A percentile compares a stretch with the other conserved stretches of the same genome.
Conservation (phyloP, 2,329 filamentous ascomycete genomes). For the Colletotrichum sp. region DNA sequence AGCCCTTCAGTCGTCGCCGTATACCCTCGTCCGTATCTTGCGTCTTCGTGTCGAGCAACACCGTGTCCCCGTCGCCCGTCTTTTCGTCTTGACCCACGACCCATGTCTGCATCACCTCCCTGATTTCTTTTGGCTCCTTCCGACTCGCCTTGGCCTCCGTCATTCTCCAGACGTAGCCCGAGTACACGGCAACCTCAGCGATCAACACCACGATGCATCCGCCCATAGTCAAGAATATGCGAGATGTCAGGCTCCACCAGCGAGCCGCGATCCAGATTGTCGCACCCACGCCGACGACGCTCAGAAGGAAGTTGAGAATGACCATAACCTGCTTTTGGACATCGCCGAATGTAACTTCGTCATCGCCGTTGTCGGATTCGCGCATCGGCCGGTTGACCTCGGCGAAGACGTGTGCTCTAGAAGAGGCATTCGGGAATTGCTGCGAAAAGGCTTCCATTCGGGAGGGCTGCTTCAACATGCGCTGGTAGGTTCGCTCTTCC, state of each 20-base stretch:
- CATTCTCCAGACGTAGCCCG: slow-evolving; percentile 75
- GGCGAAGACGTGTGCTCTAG: slow-evolving; percentile 58
- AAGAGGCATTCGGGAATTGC: slow-evolving; percentile 57
- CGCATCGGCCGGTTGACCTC: slow-evolving; percentile 54
- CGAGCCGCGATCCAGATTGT: slow-evolving; percentile 80
- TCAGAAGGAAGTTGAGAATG: slow-evolving; percentile 89
- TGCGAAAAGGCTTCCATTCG: slow-evolving; percentile 63
- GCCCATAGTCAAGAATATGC: slow-evolving; percentile 73
- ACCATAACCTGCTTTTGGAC: slow-evolving; percentile 82
- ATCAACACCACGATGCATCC: slow-evolving; percentile 73
- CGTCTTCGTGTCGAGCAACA: slow-evolving; percentile 1
- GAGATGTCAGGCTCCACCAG: slow-evolving; percentile 75
- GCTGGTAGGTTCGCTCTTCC: slow-evolving; percentile 81
- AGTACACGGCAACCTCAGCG: slow-evolving; percentile 80
- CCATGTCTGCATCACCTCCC: slow-evolving; percentile 76
- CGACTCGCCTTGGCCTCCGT: slow-evolving; percentile 70
- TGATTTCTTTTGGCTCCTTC: slow-evolving; percentile 65
- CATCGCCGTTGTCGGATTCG: slow-evolving; percentile 56
- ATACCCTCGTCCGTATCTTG: slow-evolving; percentile 10
- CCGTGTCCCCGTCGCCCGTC: background rate
- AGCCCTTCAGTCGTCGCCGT: slow-evolving; percentile 3
- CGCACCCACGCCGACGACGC: slow-evolving; percentile 78
- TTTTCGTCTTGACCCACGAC: slow-evolving; percentile 53
- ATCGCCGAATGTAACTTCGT: slow-evolving; percentile 73
- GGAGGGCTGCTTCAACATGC: slow-evolving; percentile 71